phyloP scores from a whole-genome alignment of 2,329 filamentous ascomycete species.

The Neonectria coccinea region DNA sequence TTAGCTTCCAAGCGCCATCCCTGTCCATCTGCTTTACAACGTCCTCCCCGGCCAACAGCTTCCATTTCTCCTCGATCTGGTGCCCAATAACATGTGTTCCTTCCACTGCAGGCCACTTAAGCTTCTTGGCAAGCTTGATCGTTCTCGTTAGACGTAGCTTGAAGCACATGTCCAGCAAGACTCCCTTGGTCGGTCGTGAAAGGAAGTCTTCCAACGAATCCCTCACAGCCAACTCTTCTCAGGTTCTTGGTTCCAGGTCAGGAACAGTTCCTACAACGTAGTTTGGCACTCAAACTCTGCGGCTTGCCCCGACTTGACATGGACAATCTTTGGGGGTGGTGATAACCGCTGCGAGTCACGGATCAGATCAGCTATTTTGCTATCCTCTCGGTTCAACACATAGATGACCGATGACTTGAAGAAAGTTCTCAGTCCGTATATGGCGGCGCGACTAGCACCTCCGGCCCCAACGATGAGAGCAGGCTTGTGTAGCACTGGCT shows the following conservation, averaged over 20 bases:
- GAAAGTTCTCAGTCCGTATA: conserved; percentile 49
- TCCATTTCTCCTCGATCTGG: no score
- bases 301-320: conserved; percentile 47
- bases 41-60: conserved; percentile 31
- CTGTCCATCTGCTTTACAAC: conserved; percentile 31
- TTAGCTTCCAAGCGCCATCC: conserved; percentile 22
- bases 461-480: conserved; percentile 56
- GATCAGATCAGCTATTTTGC: conserved; percentile 38
- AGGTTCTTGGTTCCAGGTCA: conserved; percentile 50
- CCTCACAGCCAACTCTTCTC: conserved; percentile 44
- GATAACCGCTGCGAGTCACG: conserved; percentile 41
- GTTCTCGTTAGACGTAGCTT: conserved; percentile 54
- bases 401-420: conserved; percentile 37
- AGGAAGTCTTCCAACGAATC: conserved; percentile 47
- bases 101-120: conserved; percentile 47
- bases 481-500: conserved; percentile 28
- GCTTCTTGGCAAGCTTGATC: conserved; percentile 48
- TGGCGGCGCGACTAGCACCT: conserved; percentile 55
- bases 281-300: conserved; percentile 41
- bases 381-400: no score
- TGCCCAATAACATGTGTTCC: no score
- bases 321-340: conserved; percentile 42
- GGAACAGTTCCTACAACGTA: conserved; percentile 56
- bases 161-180: conserved; percentile 58
- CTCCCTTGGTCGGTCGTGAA: conserved; percentile 42